Conservation (phyloP, 2,329 filamentous ascomycete species). For the Paraconiothyrium sp. region DNA sequence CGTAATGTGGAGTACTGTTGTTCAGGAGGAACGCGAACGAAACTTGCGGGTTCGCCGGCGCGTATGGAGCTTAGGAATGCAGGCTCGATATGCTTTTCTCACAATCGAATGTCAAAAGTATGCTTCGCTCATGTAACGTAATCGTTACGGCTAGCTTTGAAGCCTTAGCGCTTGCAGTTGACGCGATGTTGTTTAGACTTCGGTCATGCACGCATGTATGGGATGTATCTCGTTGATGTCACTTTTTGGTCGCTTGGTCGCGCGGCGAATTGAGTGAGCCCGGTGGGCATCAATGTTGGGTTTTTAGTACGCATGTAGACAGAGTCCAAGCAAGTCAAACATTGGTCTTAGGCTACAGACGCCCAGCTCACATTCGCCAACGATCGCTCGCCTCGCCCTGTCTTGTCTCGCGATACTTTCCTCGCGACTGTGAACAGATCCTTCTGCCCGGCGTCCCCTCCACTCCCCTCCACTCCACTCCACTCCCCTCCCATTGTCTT, state of each 20-base stretch:
- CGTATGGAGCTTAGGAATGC: constrained; percentile 2
- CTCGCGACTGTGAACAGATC: too few species aligned
- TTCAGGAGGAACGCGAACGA: constrained; percentile 4
- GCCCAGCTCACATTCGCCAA: too few species aligned
- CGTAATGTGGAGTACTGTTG: neutral
- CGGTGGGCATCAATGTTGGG: neutral
- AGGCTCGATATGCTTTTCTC: constrained; percentile 1
- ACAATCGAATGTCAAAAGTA: constrained; percentile 19
- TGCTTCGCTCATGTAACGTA: constrained; percentile 15
- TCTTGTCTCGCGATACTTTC: too few species aligned
- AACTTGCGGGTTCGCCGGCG: constrained; percentile 5
- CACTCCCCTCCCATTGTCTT: too few species aligned
- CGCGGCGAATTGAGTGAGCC: neutral
- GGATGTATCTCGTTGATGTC: neutral
- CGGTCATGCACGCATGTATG: constrained; percentile 4
- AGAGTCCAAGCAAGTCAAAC: neutral
- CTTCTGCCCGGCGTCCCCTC: too few species aligned
- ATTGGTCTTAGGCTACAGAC: neutral
- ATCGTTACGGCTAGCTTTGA: constrained; percentile 2
- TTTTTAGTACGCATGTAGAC: neutral
- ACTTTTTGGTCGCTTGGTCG: neutral
- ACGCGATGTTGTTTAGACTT: constrained; percentile 1
- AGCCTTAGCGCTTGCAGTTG: neutral
- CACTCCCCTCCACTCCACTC: too few species aligned
- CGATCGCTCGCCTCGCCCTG: too few species aligned